phyloP scores from a whole-genome alignment of 495 filamentous ascomycete genomes.

The Neurospora terricola region DNA sequence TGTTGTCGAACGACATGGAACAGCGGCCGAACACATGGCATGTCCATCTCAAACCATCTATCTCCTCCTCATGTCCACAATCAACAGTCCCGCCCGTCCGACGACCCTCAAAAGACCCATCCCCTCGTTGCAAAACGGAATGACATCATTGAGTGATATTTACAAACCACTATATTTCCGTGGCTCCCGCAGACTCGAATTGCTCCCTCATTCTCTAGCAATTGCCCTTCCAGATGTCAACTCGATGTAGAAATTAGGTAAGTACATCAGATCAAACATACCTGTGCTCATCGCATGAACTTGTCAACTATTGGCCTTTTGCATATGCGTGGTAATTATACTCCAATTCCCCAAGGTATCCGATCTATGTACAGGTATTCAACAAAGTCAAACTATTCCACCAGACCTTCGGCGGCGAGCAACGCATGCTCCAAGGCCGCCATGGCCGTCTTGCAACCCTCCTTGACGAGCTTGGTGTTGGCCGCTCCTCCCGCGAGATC shows the following conservation, averaged over 20 bases:
- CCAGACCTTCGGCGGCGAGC: slow-evolving; percentile 15
- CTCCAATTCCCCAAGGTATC: background rate
- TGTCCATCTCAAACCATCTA: background rate
- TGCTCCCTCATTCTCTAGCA: background rate
- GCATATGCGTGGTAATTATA: background rate
- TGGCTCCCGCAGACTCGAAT: background rate
- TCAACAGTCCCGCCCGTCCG: background rate
- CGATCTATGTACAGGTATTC: background rate
- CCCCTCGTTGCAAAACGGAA: background rate
- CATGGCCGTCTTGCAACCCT: slow-evolving; percentile 58
- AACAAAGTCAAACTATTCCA: background rate
- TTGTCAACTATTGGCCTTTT: background rate
- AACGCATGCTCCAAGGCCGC: slow-evolving; percentile 46
- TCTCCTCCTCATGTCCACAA: background rate
- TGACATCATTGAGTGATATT: background rate
- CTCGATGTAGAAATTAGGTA: background rate
- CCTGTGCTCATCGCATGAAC: background rate
- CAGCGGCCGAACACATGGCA: background rate
- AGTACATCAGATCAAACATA: background rate
- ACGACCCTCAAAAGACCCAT: background rate
- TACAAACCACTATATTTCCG: background rate
- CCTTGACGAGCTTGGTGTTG: slow-evolving; percentile 53
- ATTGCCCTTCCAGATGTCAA: background rate
- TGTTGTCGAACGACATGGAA: background rate
- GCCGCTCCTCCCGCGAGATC: slow-evolving; percentile 54